A percentile compares a stretch with the other conserved stretches of the same genome.
These are phyloP conservation scores for Yamadazyma endophytica DNA, from an alignment of 805 yeast genomes.

Conservation along the genomic window DNA sequence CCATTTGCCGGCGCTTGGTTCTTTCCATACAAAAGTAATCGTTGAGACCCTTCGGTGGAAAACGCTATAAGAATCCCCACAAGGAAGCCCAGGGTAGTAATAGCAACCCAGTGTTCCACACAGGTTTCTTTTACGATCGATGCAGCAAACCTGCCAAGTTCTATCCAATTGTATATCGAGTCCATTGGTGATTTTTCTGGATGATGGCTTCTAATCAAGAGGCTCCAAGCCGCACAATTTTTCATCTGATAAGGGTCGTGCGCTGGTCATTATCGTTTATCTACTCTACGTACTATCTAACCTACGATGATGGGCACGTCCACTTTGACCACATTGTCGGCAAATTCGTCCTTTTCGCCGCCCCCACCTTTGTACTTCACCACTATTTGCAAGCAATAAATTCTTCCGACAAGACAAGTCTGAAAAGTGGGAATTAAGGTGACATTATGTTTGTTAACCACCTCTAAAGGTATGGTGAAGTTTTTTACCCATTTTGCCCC, in stretches of 20 bases:
- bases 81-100: neutral
- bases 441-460: constrained; percentile 39
- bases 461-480: constrained; percentile 38
- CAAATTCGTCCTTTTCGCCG: constrained; percentile 29
- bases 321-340: constrained; percentile 26
- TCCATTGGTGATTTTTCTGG: too few relatives aligned
- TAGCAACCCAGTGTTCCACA: constrained; percentile 9
- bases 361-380: constrained; percentile 42
- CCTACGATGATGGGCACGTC: constrained; percentile 38
- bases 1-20: constrained; percentile 2
- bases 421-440: constrained; percentile 62
- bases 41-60: constrained; percentile 4
- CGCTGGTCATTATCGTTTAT: too few relatives aligned
- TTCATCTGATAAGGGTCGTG: too few relatives aligned
- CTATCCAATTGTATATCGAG: too few relatives aligned
- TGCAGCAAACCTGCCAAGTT: too few relatives aligned
- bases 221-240: too few relatives aligned
- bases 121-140: neutral
- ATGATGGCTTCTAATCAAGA: too few relatives aligned
- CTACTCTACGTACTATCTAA: too few relatives aligned
- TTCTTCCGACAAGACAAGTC: constrained; percentile 56
- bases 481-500: constrained; percentile 22
- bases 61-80: constrained; percentile 7
- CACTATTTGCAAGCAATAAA: constrained; percentile 48
- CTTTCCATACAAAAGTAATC: constrained; percentile 11